phyloP scores from a whole-genome alignment of 2,329 filamentous ascomycete species.

The Penicillium expansum region DNA sequence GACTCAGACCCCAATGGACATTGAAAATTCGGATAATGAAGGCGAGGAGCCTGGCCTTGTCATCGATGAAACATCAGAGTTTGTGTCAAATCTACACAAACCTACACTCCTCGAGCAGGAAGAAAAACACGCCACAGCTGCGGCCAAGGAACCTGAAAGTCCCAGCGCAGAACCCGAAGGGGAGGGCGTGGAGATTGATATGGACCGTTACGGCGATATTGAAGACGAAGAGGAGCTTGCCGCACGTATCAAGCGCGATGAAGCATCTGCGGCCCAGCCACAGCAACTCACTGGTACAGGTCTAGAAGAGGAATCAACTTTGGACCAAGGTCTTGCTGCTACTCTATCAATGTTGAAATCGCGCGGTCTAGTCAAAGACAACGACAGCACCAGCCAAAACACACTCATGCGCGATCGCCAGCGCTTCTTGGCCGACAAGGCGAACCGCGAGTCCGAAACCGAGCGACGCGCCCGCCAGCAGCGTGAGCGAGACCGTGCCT shows the following conservation, averaged over 20 bases:
- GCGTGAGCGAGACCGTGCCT: conserved; percentile 83
- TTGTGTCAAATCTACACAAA: conserved; percentile 80
- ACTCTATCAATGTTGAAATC: conserved; percentile 80
- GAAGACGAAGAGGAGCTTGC: conserved; percentile 50
- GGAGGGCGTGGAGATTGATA: conserved; percentile 54
- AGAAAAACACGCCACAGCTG: conserved; percentile 35
- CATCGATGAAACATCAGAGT: conserved; percentile 95
- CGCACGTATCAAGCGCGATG: conserved; percentile 51
- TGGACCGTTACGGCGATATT: conserved; percentile 54
- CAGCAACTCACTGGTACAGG: conserved; percentile 60
- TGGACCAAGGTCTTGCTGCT: conserved; percentile 75
- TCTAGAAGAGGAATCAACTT: conserved; percentile 78
- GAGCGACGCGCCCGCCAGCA: conserved; percentile 76
- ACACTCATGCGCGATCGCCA: conserved; percentile 67
- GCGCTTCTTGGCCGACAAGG: conserved; percentile 76
- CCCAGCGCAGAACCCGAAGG: conserved; percentile 42
- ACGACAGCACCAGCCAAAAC: conserved; percentile 63
- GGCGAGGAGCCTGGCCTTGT: conserved; percentile 66
- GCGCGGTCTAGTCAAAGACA: conserved; percentile 72
- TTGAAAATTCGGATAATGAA: conserved; percentile 51
- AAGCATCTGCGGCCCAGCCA: conserved; percentile 34
- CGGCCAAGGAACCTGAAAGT: conserved; percentile 25
- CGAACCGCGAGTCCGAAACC: conserved; percentile 71
- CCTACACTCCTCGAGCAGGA: conserved; percentile 58
- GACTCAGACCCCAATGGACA: conserved; percentile 54